Conservation (phyloP, 306 rosid species). For the Prunus mira region DNA sequence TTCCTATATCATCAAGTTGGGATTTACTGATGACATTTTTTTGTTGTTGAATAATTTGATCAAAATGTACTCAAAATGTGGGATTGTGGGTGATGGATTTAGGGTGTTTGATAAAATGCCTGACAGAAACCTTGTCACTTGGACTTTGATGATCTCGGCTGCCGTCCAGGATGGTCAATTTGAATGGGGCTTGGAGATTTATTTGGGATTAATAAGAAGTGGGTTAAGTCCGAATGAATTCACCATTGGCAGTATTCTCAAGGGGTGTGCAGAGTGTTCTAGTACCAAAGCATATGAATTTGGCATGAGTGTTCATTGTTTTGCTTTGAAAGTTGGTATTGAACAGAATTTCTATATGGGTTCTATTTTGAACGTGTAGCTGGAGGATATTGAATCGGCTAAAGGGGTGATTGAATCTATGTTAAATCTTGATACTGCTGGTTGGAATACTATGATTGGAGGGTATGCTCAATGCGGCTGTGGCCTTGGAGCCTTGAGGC, state of each 20-base stretch:
- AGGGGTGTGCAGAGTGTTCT: slow-evolving; percentile 48
- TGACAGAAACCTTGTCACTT: slow-evolving; percentile 50
- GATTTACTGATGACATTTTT: slow-evolving; percentile 33
- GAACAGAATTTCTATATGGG: slow-evolving; percentile 34
- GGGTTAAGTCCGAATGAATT: slow-evolving; percentile 53
- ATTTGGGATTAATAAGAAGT: slow-evolving; percentile 35
- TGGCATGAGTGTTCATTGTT: slow-evolving; percentile 44
- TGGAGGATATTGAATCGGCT: slow-evolving; percentile 42
- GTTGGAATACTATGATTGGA: too few relatives aligned
- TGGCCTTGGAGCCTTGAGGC: slow-evolving; percentile 35
- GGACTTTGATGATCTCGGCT: slow-evolving; percentile 55
- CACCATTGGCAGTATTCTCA: slow-evolving; percentile 46
- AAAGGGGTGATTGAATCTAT: slow-evolving; percentile 34
- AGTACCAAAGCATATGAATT: slow-evolving; percentile 21
- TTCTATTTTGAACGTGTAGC: slow-evolving; percentile 52
- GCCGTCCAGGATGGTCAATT: slow-evolving; percentile 36
- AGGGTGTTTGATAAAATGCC: slow-evolving; percentile 50
- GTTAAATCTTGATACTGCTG: background rate
- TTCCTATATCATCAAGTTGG: slow-evolving; percentile 36
- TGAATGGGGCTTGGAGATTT: slow-evolving; percentile 38
- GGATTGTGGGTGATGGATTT: slow-evolving; percentile 23
- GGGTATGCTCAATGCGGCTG: slow-evolving; percentile 34
- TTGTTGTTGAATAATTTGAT: slow-evolving; percentile 36
- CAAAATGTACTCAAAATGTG: slow-evolving; percentile 39
- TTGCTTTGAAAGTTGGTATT: slow-evolving; percentile 45